Evolutionary conservation across 176 grass and related monocot species (phyloP).

Genomic region (Avena eriantha): DNA sequence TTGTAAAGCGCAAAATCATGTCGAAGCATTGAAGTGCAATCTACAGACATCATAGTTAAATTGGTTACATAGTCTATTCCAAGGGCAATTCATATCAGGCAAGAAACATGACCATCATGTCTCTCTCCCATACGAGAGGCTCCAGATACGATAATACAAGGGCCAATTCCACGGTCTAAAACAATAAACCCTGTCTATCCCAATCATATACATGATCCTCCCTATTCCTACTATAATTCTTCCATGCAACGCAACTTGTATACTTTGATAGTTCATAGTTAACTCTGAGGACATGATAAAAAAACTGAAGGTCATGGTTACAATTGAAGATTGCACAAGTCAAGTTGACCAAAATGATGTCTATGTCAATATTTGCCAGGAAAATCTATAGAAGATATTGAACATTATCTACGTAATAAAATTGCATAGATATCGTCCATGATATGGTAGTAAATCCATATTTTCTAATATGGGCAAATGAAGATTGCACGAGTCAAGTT

Average conservation of each 20-base stretch:
- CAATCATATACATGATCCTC: neutral
- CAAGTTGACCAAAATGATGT: neutral
- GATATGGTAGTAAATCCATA: neutral
- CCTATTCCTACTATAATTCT: neutral
- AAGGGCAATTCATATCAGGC: neutral
- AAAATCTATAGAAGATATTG: neutral
- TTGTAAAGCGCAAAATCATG: constrained; percentile 7
- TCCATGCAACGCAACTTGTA: neutral
- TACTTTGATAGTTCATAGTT: neutral
- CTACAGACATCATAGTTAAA: neutral
- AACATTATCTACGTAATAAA: neutral
- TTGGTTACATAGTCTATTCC: neutral
- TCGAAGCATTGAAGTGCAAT: constrained; percentile 3
- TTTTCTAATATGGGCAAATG: neutral
- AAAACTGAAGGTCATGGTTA: neutral
- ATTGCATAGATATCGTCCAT: neutral
- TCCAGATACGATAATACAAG: neutral
- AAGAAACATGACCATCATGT: neutral
- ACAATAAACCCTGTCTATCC: neutral
- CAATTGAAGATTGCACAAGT: neutral
- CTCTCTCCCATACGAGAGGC: neutral
- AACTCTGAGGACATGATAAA: neutral
- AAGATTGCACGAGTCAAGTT: neutral
- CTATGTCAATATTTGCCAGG: neutral
- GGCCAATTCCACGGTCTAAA: neutral